Conservation (phyloP, 176 grass and related monocot genomes). For the Saccharum officinarum region DNA sequence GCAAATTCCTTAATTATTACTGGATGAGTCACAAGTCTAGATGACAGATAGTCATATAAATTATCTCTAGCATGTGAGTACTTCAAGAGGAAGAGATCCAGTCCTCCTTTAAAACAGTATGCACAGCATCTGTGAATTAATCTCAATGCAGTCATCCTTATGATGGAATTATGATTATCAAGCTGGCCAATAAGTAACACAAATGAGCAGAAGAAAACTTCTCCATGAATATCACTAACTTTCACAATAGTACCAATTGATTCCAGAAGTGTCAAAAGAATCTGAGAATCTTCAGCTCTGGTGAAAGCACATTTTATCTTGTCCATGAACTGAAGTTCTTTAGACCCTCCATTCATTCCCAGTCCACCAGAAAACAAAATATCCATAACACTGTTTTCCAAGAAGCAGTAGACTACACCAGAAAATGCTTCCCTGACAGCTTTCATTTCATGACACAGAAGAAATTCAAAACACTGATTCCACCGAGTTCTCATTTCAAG, state of each 20-base stretch:
- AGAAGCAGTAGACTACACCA: slow-evolving; percentile 70
- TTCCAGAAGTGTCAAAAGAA: slow-evolving; percentile 75
- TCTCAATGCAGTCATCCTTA: slow-evolving; percentile 65
- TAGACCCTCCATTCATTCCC: slow-evolving; percentile 39
- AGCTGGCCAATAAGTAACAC: slow-evolving; percentile 76
- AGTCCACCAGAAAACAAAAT: slow-evolving; percentile 63
- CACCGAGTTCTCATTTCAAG: slow-evolving; percentile 62
- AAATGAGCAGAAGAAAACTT: slow-evolving; percentile 77
- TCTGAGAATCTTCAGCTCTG: slow-evolving; percentile 52
- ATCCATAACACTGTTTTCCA: slow-evolving; percentile 61
- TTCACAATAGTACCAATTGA: slow-evolving; percentile 73
- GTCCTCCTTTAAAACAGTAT: slow-evolving; percentile 71
- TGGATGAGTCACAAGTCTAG: slow-evolving; percentile 60
- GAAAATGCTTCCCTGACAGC: slow-evolving; percentile 86
- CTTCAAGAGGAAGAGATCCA: slow-evolving; percentile 68
- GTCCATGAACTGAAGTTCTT: slow-evolving; percentile 65
- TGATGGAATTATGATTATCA: slow-evolving; percentile 55
- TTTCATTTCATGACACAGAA: slow-evolving; percentile 72
- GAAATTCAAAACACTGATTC: slow-evolving; percentile 72
- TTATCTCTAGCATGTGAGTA: slow-evolving; percentile 61
- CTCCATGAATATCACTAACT: slow-evolving; percentile 60
- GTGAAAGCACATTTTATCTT: slow-evolving; percentile 69
- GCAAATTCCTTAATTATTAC: slow-evolving; percentile 73
- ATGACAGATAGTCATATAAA: slow-evolving; percentile 77
- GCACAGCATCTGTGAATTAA: slow-evolving; percentile 67